Evolutionary conservation across 257 asterid species (phyloP).

Genomic region (Nemophila menziesii): DNA sequence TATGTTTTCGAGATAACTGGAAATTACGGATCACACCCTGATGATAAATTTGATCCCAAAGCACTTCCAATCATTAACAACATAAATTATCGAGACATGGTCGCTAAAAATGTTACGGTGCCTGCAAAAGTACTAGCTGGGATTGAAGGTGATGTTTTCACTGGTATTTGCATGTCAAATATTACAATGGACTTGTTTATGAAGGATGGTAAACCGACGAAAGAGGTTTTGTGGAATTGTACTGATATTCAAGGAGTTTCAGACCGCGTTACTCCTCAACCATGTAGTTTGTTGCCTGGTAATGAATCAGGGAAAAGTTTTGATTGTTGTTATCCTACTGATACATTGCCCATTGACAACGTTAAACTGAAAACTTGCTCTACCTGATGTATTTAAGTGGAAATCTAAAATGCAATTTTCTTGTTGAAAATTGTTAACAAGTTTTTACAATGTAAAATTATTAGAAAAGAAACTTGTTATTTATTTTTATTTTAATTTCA

Average conservation of each 20-base stretch:
- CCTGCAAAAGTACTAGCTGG: constrained; percentile 41
- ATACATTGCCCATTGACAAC: constrained; percentile 37
- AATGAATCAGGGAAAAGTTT: background rate
- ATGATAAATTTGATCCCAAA: constrained; percentile 30
- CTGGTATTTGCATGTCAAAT: constrained; percentile 46
- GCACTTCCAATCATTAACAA: constrained; percentile 38
- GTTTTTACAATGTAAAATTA: too few species aligned
- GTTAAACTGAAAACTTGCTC: constrained; percentile 37
- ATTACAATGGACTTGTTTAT: constrained; percentile 9
- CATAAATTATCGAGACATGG: constrained; percentile 32
- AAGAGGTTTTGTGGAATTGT: constrained; percentile 48
- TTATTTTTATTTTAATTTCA: too few species aligned
- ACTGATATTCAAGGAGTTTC: constrained; percentile 38
- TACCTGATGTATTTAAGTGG: too few species aligned
- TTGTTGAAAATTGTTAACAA: too few species aligned
- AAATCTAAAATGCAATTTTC: too few species aligned
- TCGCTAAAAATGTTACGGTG: constrained; percentile 27
- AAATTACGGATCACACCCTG: constrained; percentile 42
- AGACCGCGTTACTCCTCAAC: constrained; percentile 37
- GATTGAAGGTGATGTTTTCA: constrained; percentile 29
- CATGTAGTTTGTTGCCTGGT: constrained; percentile 38
- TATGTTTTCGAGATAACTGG: constrained; percentile 59
- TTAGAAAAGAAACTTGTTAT: too few species aligned
- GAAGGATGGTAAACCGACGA: constrained; percentile 4
- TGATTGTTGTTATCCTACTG: constrained; percentile 39